Percentiles rank a stretch among this genome's conserved stretches.
These are phyloP conservation scores for Kluyveromyces siamensis DNA, from an alignment of 805 yeast species.

Conservation along the genomic window DNA sequence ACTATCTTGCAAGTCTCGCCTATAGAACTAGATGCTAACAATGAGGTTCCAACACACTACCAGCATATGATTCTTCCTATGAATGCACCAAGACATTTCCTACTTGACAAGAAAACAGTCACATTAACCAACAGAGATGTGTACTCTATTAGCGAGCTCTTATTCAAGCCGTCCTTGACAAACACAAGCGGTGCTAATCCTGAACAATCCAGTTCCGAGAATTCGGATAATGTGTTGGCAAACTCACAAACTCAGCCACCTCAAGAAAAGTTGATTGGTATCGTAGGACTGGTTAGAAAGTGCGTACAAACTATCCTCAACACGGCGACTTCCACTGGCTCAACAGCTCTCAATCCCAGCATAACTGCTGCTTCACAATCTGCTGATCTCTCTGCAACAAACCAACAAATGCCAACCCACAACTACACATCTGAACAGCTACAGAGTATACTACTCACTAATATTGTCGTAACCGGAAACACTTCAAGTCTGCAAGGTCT, in stretches of 20 bases:
- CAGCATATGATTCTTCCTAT: slow-evolving; percentile 4
- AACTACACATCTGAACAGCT: slow-evolving; percentile 20
- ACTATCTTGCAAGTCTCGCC: slow-evolving; percentile 21
- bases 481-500: slow-evolving; percentile 72
- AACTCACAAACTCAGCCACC: slow-evolving; percentile 2
- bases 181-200: slow-evolving; percentile 10
- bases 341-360: slow-evolving; percentile 8
- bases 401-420: not conserved
- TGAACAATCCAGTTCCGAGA: slow-evolving; percentile 13
- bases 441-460: slow-evolving; percentile 29
- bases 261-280: not conserved
- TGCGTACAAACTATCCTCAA: not conserved
- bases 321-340: slow-evolving; percentile 11
- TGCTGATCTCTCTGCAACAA: slow-evolving; percentile 1
- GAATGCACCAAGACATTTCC: slow-evolving; percentile 13
- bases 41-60: not conserved
- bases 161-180: slow-evolving; percentile 21
- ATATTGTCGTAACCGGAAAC: slow-evolving; percentile 78
- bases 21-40: slow-evolving; percentile 7
- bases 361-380: slow-evolving; percentile 11
- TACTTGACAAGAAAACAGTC: slow-evolving; percentile 15
- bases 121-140: slow-evolving; percentile 18
- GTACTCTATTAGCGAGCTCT: slow-evolving; percentile 18
- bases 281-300: slow-evolving; percentile 1
- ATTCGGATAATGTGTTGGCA: slow-evolving; percentile 20